These are phyloP conservation scores for Populus ilicifolia DNA, from an alignment of 345 rosid genomes.

Conservation along the genomic window DNA sequence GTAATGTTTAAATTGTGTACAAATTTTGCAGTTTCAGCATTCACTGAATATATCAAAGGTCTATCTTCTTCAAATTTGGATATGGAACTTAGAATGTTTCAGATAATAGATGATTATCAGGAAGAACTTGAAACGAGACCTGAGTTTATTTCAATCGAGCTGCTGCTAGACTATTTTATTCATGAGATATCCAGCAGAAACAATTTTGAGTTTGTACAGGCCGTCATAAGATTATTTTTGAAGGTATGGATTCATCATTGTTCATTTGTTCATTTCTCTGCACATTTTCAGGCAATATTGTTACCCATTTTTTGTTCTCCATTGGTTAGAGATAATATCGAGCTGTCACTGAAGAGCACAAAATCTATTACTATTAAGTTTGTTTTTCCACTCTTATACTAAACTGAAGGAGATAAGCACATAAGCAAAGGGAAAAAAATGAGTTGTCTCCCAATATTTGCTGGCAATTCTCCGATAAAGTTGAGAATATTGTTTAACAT, in stretches of 20 bases:
- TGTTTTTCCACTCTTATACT: neutral
- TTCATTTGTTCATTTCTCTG: neutral
- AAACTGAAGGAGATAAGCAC: neutral
- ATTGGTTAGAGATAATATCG: neutral
- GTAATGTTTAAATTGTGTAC: slow-evolving; percentile 16
- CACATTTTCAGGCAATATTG: neutral
- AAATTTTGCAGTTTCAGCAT: slow-evolving; percentile 54
- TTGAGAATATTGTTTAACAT: neutral
- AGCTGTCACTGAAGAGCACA: neutral
- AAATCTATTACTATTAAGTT: neutral
- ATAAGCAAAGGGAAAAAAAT: neutral
- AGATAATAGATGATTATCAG: slow-evolving; percentile 69
- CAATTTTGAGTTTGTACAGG: slow-evolving; percentile 90
- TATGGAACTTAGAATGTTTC: slow-evolving; percentile 86
- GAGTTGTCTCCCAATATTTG: neutral
- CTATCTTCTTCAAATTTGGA: slow-evolving; percentile 86
- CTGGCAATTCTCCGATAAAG: neutral
- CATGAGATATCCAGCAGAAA: slow-evolving; percentile 61
- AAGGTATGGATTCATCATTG: slow-evolving; percentile 50
- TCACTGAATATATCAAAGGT: slow-evolving; percentile 77
- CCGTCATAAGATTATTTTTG: slow-evolving; percentile 69
- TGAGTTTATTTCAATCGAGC: slow-evolving; percentile 56
- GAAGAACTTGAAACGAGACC: slow-evolving; percentile 60
- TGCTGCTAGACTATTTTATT: slow-evolving; percentile 76
- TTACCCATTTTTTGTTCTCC: neutral